Conservation (phyloP, 805 yeast species). For the Saturnispora mendoncae region DNA sequence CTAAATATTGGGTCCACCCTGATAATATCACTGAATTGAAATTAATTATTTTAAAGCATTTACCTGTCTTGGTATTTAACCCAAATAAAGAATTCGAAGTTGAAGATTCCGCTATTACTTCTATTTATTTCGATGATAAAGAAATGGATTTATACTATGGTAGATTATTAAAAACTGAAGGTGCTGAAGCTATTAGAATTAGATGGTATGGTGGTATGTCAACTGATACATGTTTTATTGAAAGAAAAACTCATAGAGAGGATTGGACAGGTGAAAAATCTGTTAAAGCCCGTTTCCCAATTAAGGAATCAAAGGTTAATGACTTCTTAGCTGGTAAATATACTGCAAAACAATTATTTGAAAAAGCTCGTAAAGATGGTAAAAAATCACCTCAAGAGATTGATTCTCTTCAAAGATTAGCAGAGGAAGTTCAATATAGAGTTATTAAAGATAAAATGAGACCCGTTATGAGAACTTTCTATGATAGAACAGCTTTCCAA, state of each 20-base stretch:
- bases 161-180: constrained; percentile 90
- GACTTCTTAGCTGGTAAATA: constrained; percentile 73
- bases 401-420: constrained; percentile 85
- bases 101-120: constrained; percentile 94
- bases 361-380: constrained; percentile 87
- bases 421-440: constrained; percentile 87
- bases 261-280: constrained; percentile 99
- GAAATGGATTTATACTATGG: constrained; percentile 90
- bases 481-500: constrained; percentile 97
- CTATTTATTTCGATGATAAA: constrained; percentile 89
- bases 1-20: constrained; percentile 99
- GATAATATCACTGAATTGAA: constrained; percentile 96
- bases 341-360: constrained; percentile 85
- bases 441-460: constrained; percentile 74
- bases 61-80: constrained; percentile 95
- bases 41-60: constrained; percentile 82
- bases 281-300: constrained; percentile 92
- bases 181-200: constrained; percentile 96
- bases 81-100: constrained; percentile 91
- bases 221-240: constrained; percentile 86
- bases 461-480: constrained; percentile 93
- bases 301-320: constrained; percentile 87
- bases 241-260: constrained; percentile 96
- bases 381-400: constrained; percentile 81
- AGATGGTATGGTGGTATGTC: constrained; percentile 99